Percentiles rank a stretch among this genome's conserved stretches.
phyloP scores from a whole-genome alignment of 805 yeast species.

The Metschnikowia similis region DNA sequence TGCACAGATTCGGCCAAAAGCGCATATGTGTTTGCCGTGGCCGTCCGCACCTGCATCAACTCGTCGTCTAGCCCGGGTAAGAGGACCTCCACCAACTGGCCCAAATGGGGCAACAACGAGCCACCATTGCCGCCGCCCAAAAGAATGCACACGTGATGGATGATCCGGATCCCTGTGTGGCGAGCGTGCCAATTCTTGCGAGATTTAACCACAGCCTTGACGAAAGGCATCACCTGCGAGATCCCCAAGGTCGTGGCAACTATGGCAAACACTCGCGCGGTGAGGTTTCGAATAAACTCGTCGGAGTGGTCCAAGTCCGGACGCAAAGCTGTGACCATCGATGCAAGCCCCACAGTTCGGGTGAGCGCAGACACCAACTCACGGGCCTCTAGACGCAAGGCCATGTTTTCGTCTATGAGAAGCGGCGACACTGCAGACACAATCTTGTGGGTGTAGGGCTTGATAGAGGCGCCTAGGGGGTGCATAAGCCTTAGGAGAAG shows the following conservation, averaged over 20 bases:
- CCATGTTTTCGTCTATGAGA: constrained; percentile 70
- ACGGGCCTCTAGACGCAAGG: constrained; percentile 72
- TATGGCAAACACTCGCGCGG: constrained; percentile 78
- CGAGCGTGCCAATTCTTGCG: constrained; percentile 77
- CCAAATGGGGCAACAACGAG: constrained; percentile 63
- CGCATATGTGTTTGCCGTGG: constrained; percentile 68
- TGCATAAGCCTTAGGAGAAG: constrained; percentile 65
- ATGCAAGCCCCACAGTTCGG: constrained; percentile 77
- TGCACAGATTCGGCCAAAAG: constrained; percentile 74
- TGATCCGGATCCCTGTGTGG: constrained; percentile 72
- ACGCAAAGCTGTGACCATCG: constrained; percentile 71
- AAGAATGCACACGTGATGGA: constrained; percentile 69
- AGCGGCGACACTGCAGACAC: constrained; percentile 74
- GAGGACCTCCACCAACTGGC: constrained; percentile 60
- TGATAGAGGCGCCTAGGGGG: constrained; percentile 57
- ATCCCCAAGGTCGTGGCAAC: constrained; percentile 79
- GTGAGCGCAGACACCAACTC: constrained; percentile 73
- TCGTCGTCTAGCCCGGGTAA: constrained; percentile 60
- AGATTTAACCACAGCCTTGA: constrained; percentile 73
- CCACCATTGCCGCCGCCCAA: constrained; percentile 54
- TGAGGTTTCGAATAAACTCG: constrained; percentile 71
- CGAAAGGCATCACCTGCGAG: constrained; percentile 67
- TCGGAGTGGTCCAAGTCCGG: constrained; percentile 82
- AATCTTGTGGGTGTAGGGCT: constrained; percentile 72
- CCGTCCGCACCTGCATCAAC: constrained; percentile 59